Evolutionary conservation across 176 grass and related monocot genomes (phyloP).

Genomic region (Carex pumila): DNA sequence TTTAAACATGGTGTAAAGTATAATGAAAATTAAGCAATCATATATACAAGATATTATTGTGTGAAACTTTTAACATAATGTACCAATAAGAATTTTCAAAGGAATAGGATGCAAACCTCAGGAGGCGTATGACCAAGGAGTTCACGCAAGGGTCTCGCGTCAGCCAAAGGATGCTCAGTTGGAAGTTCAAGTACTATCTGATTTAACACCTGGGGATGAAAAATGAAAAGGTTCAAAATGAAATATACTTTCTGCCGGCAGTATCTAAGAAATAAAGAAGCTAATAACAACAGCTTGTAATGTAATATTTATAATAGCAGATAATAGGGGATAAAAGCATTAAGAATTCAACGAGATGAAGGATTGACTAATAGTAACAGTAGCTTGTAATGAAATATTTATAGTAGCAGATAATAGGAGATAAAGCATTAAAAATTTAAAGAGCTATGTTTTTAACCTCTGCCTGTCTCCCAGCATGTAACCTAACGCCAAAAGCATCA

Average conservation of each 20-base stretch:
- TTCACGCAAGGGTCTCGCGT: constrained; percentile 77
- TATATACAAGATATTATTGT: background rate
- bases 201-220: constrained; percentile 63
- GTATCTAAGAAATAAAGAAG: background rate
- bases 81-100: constrained; percentile 23
- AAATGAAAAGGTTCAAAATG: background rate
- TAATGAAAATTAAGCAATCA: background rate
- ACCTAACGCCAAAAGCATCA: constrained; percentile 94
- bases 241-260: background rate
- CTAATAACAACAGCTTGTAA: background rate
- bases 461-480: constrained; percentile 96
- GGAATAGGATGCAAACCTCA: constrained; percentile 46
- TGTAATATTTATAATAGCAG: background rate
- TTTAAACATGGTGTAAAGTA: background rate
- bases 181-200: constrained; percentile 96
- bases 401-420: background rate
- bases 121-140: constrained; percentile 93
- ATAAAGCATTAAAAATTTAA: background rate
- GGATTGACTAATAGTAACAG: too few species aligned
- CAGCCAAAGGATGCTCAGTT: constrained; percentile 73
- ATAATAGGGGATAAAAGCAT: background rate
- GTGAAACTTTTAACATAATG: background rate
- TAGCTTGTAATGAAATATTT: background rate
- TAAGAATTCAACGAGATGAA: background rate
- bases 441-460: constrained; percentile 38